Evolutionary conservation across 1,139 yeast species (phyloP).

Genomic region (Eremothecium sinecaudum): DNA sequence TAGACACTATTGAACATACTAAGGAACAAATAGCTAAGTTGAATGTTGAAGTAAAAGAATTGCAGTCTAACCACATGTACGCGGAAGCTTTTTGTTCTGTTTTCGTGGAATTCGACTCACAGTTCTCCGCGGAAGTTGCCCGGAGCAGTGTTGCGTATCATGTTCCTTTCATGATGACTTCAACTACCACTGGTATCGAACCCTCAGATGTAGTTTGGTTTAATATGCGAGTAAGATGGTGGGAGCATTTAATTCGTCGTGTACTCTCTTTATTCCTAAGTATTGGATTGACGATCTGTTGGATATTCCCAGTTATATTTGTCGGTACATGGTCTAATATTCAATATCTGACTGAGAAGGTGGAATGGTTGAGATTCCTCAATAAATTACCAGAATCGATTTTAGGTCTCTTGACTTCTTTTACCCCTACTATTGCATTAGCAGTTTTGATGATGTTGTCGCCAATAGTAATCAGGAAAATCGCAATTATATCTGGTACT

Average conservation of each 20-base stretch:
- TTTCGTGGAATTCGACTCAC: constrained; percentile 78
- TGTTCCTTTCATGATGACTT: constrained; percentile 51
- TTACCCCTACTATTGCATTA: constrained; percentile 75
- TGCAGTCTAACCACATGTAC: constrained; percentile 49
- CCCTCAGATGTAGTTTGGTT: constrained; percentile 84
- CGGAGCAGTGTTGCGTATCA: constrained; percentile 68
- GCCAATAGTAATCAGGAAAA: constrained; percentile 57
- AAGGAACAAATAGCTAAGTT: constrained; percentile 57
- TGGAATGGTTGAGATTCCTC: constrained; percentile 64
- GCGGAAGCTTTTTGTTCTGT: constrained; percentile 50
- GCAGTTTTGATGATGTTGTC: constrained; percentile 73
- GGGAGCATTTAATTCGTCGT: constrained; percentile 61
- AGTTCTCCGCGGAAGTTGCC: constrained; percentile 84
- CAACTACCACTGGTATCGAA: constrained; percentile 57
- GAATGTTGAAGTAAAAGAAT: constrained; percentile 51
- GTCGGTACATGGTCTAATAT: constrained; percentile 90
- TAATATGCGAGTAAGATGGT: constrained; percentile 75
- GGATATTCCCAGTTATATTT: constrained; percentile 94
- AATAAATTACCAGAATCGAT: constrained; percentile 57
- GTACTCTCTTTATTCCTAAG: constrained; percentile 53
- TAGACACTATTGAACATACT: constrained; percentile 69
- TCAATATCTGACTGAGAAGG: constrained; percentile 54
- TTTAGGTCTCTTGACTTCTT: constrained; percentile 75
- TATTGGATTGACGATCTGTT: constrained; percentile 58
- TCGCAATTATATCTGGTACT: constrained; percentile 62